Evolutionary conservation across 306 rosid genomes (phyloP), one percentile per base, ranked within the genome.

Genomic region (Coriaria nepalensis): DNA sequence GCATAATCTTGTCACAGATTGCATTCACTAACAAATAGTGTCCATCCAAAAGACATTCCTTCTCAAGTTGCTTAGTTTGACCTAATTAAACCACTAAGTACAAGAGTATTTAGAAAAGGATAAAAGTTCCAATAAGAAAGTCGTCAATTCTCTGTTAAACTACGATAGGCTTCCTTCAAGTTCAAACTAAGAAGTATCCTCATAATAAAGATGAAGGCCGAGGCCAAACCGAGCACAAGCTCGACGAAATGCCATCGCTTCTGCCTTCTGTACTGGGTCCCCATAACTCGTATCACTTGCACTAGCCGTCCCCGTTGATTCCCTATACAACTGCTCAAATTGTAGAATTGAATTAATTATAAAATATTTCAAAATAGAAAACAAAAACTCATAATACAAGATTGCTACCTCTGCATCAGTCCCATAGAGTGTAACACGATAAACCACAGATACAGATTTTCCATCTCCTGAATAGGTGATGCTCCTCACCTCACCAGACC

Each of bases 191-290:
- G 77, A 59, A 45, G 69, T 29, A 35, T 86, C 95, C 64, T 78
- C 93, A 5, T 76, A 82, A 62, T 78, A 86, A 59, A 81, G 95
- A 73, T 86, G 84, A 53, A 86, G 96, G 6, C 93, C 96, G 8
- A 81, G 75, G 4, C 93, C 93, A 50, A 81, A 63, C 43, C 83
- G 96, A 4, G 93, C 93, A 76, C 96, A 86, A 68, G 93, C 96
- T 49, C 96, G 80, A 43, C 96, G 81, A 61, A 86, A 81, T 60
- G 93, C 96, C 93, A 82, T 86, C 43, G 93, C 83, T 72, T 81
- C 96, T n/a, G 93, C 96, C 65, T 81, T 86, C 62, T 81, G 88
- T 2, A 86, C 71, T 13, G 96, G 93, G 71, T 86, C 93, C 66
- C 96, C 96, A 69, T 69, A 81, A 59, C 70, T 55, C 8, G 83